phyloP scores from a whole-genome alignment of 768 basidiomycete species.

The Suillus paluster region DNA sequence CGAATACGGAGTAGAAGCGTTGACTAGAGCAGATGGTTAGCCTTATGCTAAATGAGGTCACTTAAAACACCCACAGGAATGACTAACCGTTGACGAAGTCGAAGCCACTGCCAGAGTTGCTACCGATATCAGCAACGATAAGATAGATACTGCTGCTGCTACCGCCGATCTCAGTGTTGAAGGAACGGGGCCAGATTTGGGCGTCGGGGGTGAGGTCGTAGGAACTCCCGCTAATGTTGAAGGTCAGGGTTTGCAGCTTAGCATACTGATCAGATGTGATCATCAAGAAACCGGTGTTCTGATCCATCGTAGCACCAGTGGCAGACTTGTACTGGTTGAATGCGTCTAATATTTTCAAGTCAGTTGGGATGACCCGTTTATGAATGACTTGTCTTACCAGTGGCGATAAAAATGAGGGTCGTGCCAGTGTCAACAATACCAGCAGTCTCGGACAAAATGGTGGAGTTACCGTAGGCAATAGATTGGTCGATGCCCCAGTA shows the following conservation, averaged over 20 bases:
- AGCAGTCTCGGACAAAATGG: conserved; percentile 27
- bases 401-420: conserved; percentile 26
- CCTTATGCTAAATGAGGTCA: conserved; percentile 13
- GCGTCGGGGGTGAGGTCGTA: conserved; percentile 32
- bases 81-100: conserved; percentile 29
- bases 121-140: conserved; percentile 28
- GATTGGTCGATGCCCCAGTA: conserved; percentile 40
- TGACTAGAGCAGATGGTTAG: conserved; percentile 24
- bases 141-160: conserved; percentile 29
- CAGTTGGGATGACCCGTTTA: conserved; percentile 7
- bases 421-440: conserved; percentile 41
- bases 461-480: conserved; percentile 29
- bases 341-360: conserved; percentile 21
- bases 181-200: conserved; percentile 39
- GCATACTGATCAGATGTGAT: conserved; percentile 31
- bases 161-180: conserved; percentile 35
- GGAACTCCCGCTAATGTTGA: conserved; percentile 24
- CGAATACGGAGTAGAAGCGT: conserved; percentile 49
- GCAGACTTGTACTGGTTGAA: conserved; percentile 22
- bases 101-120: conserved; percentile 18
- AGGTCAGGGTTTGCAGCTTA: conserved; percentile 28
- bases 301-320: conserved; percentile 34
- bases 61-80: conserved; percentile 19
- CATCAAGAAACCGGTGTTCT: conserved; percentile 32
- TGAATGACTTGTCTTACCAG: conserved; percentile 14